These are phyloP conservation scores for Beauveria medogensis DNA, from an alignment of 2,329 filamentous ascomycete genomes.

Conservation along the genomic window DNA sequence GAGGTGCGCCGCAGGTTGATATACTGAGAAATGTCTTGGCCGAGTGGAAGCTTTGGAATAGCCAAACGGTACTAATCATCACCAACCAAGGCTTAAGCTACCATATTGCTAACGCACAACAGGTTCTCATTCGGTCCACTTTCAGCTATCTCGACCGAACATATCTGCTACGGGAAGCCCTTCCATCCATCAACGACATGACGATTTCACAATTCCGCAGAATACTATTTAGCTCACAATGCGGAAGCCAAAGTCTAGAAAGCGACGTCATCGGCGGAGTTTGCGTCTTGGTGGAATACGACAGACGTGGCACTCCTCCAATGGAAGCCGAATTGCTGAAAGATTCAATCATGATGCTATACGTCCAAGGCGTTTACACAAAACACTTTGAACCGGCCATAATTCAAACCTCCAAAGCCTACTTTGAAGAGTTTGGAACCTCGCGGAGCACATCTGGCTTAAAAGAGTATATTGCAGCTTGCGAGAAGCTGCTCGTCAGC, in stretches of 20 bases:
- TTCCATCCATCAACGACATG: constrained; percentile 71
- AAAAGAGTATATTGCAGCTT: constrained; percentile 66
- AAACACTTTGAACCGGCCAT: constrained; percentile 73
- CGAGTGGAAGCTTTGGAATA: constrained; percentile 71
- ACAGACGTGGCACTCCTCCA: constrained; percentile 50
- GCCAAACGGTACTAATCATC: constrained; percentile 54
- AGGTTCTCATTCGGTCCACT: constrained; percentile 74
- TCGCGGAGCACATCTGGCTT: constrained; percentile 56
- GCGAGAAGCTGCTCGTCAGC: constrained; percentile 57
- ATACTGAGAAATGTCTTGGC: constrained; percentile 48
- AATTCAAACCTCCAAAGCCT: constrained; percentile 57
- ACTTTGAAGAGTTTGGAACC: constrained; percentile 62
- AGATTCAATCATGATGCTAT: constrained; percentile 72
- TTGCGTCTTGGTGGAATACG: constrained; percentile 65
- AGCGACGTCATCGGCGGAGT: constrained; percentile 42
- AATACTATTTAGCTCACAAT: constrained; percentile 36
- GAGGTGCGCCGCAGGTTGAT: constrained; percentile 49
- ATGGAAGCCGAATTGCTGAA: constrained; percentile 61
- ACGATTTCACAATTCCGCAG: constrained; percentile 67
- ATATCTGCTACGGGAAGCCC: constrained; percentile 67
- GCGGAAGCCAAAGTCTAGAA: constrained; percentile 21
- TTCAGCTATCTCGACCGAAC: constrained; percentile 93
- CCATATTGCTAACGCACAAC: constrained; percentile 6
- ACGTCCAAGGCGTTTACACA: constrained; percentile 75
- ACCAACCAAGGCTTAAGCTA: too few species aligned